Conservation (phyloP, 768 basidiomycete species). For the Tulasnella sp. region DNA sequence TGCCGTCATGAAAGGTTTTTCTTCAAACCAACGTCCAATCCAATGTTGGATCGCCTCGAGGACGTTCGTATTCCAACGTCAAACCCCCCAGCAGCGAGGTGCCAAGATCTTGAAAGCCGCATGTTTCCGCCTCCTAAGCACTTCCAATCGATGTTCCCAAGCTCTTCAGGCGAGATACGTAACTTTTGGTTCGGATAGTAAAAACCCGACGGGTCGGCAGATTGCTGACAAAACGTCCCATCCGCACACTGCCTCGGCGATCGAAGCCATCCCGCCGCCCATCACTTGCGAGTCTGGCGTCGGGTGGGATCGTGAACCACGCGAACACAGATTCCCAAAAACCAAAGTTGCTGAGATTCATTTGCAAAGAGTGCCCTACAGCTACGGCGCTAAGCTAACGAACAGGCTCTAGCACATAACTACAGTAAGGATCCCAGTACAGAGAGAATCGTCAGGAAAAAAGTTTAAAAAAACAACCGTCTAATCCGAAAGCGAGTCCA, state of each 20-base stretch:
- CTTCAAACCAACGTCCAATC: neutral
- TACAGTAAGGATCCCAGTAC: neutral
- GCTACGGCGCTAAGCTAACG: neutral
- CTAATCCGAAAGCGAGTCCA: neutral
- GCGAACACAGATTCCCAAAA: neutral
- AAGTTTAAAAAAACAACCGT: neutral
- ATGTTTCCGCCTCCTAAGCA: neutral
- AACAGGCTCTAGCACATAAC: neutral
- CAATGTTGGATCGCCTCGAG: neutral
- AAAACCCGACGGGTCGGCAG: neutral
- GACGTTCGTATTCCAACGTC: neutral
- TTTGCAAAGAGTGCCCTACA: neutral
- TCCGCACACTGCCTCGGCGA: neutral
- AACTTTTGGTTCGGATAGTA: neutral
- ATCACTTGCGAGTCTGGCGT: neutral
- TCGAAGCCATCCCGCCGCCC: neutral
- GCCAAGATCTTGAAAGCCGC: neutral
- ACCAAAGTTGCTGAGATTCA: neutral
- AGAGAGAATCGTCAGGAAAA: neutral
- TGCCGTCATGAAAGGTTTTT: neutral
- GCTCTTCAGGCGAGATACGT: neutral
- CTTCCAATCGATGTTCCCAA: neutral
- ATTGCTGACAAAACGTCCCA: neutral
- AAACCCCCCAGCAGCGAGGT: neutral
- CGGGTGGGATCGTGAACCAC: no score